These are phyloP conservation scores for Metschnikowia lachancei DNA, from an alignment of 805 yeast species.

Conservation along the genomic window DNA sequence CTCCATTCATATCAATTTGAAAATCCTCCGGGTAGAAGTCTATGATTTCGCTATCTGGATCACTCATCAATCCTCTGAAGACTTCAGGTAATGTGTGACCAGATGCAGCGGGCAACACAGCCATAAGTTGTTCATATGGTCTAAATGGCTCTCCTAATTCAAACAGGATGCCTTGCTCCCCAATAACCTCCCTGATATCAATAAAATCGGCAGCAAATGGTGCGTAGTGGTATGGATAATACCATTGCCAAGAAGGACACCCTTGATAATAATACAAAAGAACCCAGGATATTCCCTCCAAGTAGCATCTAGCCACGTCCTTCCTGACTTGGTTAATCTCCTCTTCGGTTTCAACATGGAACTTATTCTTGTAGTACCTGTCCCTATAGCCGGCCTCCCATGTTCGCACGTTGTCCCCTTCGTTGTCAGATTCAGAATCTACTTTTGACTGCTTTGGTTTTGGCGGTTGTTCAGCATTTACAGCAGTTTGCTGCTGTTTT, in stretches of 20 bases:
- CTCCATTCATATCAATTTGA: constrained; percentile 92
- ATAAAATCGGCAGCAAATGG: constrained; percentile 92
- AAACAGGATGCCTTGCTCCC: constrained; percentile 52
- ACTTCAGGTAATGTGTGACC: constrained; percentile 81
- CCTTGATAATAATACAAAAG: constrained; percentile 92
- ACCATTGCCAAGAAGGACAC: constrained; percentile 99
- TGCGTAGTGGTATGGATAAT: constrained; percentile 94
- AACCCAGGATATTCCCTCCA: constrained; percentile 98
- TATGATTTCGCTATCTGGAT: constrained; percentile 74
- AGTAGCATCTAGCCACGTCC: constrained; percentile 65
- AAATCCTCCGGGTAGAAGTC: constrained; percentile 90
- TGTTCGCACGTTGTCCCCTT: constrained; percentile 49
- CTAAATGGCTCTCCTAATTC: constrained; percentile 72
- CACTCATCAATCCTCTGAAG: constrained; percentile 78
- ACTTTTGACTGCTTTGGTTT: constrained; percentile 26
- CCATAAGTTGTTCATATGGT: constrained; percentile 93
- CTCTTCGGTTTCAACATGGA: constrained; percentile 54
- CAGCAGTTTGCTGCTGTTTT: constrained; percentile 28
- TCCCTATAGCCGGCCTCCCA: constrained; percentile 86
- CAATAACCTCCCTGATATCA: constrained; percentile 46
- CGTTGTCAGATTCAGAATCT: constrained; percentile 26
- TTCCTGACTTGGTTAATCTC: constrained; percentile 52
- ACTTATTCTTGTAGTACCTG: constrained; percentile 78
- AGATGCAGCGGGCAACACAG: constrained; percentile 92
- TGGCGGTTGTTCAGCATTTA: constrained; percentile 13